These are phyloP conservation scores for Periglandula ipomoeae DNA, from an alignment of 2,329 filamentous ascomycete species.

Conservation along the genomic window DNA sequence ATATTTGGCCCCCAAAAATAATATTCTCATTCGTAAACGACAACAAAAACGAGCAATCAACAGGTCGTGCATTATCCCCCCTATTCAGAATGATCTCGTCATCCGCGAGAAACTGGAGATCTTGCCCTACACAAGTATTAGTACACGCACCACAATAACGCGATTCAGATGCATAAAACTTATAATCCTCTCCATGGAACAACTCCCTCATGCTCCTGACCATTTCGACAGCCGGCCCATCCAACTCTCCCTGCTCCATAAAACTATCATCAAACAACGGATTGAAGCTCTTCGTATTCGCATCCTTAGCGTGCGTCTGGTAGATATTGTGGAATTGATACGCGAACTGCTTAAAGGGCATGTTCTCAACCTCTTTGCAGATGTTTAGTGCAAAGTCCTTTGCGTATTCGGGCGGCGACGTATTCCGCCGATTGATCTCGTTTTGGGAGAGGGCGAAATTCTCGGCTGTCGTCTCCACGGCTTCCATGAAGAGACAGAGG, in stretches of 20 bases:
- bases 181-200: constrained; percentile 35
- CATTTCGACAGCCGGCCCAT: constrained; percentile 35
- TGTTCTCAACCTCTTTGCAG: constrained; percentile 44
- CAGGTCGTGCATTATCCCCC: constrained; percentile 36
- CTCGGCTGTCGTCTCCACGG: constrained; percentile 44
- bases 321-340: constrained; percentile 53
- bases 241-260: constrained; percentile 35
- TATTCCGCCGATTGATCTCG: constrained; percentile 35
- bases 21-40: constrained; percentile 43
- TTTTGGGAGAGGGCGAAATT: constrained; percentile 41
- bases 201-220: constrained; percentile 35
- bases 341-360: constrained; percentile 52
- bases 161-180: constrained; percentile 17
- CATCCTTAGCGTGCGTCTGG: constrained; percentile 44
- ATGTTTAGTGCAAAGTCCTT: constrained; percentile 36
- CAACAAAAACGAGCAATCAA: constrained; percentile 38
- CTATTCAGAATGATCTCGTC: constrained; percentile 37
- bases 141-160: not conserved
- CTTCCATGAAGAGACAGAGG: constrained; percentile 50
- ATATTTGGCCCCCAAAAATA: constrained; percentile 31
- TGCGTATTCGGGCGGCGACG: constrained; percentile 26
- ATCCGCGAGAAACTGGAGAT: constrained; percentile 32
- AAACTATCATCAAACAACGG: constrained; percentile 39
- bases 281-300: constrained; percentile 42
- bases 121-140: constrained; percentile 20